Conservation (phyloP, 371 early-diverging fungal genomes). For the Mucor piriformis region DNA sequence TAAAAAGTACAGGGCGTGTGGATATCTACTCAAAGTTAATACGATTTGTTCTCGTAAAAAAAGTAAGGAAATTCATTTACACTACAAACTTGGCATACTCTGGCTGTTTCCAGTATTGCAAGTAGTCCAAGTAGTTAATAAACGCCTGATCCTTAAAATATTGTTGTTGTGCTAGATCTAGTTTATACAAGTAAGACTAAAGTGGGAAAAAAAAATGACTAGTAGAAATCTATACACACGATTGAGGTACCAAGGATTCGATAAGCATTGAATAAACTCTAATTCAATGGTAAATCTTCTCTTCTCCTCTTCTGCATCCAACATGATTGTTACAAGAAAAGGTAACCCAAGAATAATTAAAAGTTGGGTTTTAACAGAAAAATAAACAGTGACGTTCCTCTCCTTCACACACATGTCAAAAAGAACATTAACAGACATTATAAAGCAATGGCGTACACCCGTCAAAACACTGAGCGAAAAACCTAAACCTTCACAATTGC, state of each 20-base stretch:
- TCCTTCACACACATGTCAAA: not conserved
- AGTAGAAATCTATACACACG: slow-evolving; percentile 43
- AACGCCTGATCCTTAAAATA: slow-evolving; percentile 85
- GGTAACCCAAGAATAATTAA: not conserved
- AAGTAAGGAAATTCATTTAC: slow-evolving; percentile 43
- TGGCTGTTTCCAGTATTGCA: slow-evolving; percentile 90
- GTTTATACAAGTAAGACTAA: not conserved
- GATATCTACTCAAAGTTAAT: no score
- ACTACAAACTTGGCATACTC: slow-evolving; percentile 89
- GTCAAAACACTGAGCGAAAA: not conserved
- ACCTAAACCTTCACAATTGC: not conserved
- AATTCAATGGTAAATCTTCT: slow-evolving; percentile 88
- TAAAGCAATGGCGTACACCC: slow-evolving; percentile 13
- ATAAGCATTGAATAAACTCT: slow-evolving; percentile 92
- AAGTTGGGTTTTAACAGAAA: not conserved
- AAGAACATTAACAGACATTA: slow-evolving; percentile 13
- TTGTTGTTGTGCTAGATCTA: slow-evolving; percentile 88
- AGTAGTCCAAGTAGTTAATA: slow-evolving; percentile 84
- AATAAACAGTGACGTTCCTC: not conserved
- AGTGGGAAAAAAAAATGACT: not conserved
- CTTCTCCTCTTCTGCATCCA: slow-evolving; percentile 46
- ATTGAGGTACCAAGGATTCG: slow-evolving; percentile 95
- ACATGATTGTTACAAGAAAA: slow-evolving; percentile 1
- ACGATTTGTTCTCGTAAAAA: no score
- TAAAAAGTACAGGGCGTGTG: slow-evolving; percentile 84